These are phyloP conservation scores for Thuja plicata DNA, from an alignment of 83 land plant species.

Conservation along the genomic window DNA sequence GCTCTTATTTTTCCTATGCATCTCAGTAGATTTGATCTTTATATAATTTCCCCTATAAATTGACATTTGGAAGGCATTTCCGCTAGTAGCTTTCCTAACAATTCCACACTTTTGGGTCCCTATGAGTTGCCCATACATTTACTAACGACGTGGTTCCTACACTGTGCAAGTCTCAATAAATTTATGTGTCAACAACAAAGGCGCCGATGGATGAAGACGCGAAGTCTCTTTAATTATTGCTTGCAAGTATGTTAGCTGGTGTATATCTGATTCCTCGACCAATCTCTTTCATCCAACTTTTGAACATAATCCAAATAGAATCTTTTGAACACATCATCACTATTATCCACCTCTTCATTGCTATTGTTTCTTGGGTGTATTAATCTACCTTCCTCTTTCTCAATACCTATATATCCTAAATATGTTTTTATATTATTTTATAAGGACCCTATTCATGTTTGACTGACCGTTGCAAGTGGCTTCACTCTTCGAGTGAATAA, in stretches of 20 bases:
- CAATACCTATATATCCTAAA: background rate
- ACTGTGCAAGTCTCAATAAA: constrained; percentile 13
- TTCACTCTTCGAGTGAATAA: too few species aligned
- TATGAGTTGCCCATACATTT: constrained; percentile 17
- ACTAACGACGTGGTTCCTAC: constrained; percentile 15
- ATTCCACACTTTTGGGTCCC: constrained; percentile 16
- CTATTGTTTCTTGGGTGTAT: background rate
- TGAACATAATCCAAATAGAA: background rate
- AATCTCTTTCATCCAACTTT: background rate
- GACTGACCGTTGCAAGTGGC: background rate
- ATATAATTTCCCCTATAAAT: too few species aligned
- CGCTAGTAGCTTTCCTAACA: too few species aligned
- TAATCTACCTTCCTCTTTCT: background rate
- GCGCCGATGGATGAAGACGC: constrained; percentile 25
- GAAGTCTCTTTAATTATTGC: background rate
- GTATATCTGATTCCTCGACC: background rate
- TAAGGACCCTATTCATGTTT: too few species aligned
- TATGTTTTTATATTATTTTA: background rate
- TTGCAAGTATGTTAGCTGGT: background rate
- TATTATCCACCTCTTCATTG: too few species aligned
- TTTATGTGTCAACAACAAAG: constrained; percentile 22
- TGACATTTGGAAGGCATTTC: too few species aligned
- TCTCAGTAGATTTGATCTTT: too few species aligned
- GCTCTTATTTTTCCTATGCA: too few species aligned
- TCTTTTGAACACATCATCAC: too few species aligned